phyloP scores from a whole-genome alignment of 139 green algal genomes.

The Chlorella sp. region DNA sequence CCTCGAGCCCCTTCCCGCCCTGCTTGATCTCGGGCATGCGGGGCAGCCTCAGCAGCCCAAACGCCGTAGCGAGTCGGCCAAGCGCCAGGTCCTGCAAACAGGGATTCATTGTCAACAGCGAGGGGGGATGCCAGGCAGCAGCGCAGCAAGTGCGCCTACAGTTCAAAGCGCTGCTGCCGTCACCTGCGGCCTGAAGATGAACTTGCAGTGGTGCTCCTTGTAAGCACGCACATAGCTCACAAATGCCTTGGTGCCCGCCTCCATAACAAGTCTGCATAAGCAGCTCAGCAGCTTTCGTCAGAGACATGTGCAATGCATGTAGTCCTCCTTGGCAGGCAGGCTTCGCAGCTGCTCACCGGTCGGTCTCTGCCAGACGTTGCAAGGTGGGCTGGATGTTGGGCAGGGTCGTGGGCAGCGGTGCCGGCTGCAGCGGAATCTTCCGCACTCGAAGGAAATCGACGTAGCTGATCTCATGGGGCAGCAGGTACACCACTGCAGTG shows the following conservation, averaged over 20 bases:
- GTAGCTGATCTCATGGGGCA: slow-evolving; percentile 85
- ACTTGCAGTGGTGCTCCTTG: slow-evolving; percentile 98
- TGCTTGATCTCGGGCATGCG: slow-evolving; percentile 92
- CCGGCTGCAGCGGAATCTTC: slow-evolving; percentile 58
- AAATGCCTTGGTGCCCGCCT: slow-evolving; percentile 90
- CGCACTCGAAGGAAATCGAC: slow-evolving; percentile 90
- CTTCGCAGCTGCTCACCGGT: slow-evolving; percentile 52
- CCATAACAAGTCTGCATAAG: slow-evolving; percentile 89
- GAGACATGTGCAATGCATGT: neutral
- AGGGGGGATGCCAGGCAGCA: too few species aligned
- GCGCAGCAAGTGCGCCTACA: neutral
- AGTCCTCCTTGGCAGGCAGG: neutral
- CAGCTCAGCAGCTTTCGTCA: too few species aligned
- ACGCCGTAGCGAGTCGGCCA: slow-evolving; percentile 75
- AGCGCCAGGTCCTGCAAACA: slow-evolving; percentile 75
- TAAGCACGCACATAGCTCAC: slow-evolving; percentile 96
- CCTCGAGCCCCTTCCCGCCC: slow-evolving; percentile 27
- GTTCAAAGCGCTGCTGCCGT: too few species aligned
- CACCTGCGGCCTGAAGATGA: slow-evolving; percentile 89
- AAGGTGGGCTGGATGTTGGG: slow-evolving; percentile 33
- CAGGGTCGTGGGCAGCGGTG: neutral
- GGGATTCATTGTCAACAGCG: too few species aligned
- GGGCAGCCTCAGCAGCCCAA: slow-evolving; percentile 91
- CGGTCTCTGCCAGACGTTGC: slow-evolving; percentile 59
- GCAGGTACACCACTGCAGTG: slow-evolving; percentile 78